A percentile compares a stretch with the other conserved stretches of the same genome.
These are phyloP conservation scores for Schizosaccharomyces japonicus DNA, from an alignment of 805 yeast genomes.

Conservation along the genomic window DNA sequence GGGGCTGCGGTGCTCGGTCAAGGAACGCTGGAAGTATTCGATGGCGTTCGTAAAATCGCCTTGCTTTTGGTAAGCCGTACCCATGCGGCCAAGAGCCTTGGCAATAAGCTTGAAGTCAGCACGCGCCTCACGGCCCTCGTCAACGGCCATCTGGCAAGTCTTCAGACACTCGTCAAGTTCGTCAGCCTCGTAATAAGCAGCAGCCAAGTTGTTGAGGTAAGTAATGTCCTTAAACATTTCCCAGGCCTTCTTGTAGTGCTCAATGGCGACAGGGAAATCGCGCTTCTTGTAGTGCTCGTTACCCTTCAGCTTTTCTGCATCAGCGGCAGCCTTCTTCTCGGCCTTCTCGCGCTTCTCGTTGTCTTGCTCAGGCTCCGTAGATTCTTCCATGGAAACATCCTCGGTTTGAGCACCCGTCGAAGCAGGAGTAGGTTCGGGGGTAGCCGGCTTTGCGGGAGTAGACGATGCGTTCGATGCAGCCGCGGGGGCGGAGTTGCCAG, in stretches of 20 bases:
- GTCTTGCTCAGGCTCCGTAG: conserved; percentile 17
- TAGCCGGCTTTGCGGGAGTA: not conserved
- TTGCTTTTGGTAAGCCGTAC: conserved; percentile 54
- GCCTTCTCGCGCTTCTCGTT: conserved; percentile 16
- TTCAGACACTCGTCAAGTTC: conserved; percentile 65
- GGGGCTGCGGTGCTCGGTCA: conserved; percentile 93
- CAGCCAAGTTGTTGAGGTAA: conserved; percentile 84
- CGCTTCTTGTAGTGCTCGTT: conserved; percentile 66
- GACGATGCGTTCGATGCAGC: not conserved
- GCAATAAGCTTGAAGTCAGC: conserved; percentile 84
- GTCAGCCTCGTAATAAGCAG: conserved; percentile 92
- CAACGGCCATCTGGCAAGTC: conserved; percentile 65
- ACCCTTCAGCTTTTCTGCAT: conserved; percentile 53
- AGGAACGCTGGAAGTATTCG: conserved; percentile 60
- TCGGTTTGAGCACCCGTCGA: conserved; percentile 1
- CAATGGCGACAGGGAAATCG: conserved; percentile 83
- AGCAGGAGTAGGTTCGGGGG: conserved; percentile 12
- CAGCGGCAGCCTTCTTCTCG: conserved; percentile 17
- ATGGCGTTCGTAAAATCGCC: conserved; percentile 52
- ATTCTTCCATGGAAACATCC: conserved; percentile 12
- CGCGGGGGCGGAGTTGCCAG: conserved; percentile 11
- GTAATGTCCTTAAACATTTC: conserved; percentile 62
- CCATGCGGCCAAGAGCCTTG: conserved; percentile 79
- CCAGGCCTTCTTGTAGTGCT: conserved; percentile 67
- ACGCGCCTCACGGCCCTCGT: conserved; percentile 67